A percentile compares a stretch with the other conserved stretches of the same genome.
Conservation (phyloP, 495 filamentous ascomycete species). For the Hyaloscypha hepaticicola region DNA sequence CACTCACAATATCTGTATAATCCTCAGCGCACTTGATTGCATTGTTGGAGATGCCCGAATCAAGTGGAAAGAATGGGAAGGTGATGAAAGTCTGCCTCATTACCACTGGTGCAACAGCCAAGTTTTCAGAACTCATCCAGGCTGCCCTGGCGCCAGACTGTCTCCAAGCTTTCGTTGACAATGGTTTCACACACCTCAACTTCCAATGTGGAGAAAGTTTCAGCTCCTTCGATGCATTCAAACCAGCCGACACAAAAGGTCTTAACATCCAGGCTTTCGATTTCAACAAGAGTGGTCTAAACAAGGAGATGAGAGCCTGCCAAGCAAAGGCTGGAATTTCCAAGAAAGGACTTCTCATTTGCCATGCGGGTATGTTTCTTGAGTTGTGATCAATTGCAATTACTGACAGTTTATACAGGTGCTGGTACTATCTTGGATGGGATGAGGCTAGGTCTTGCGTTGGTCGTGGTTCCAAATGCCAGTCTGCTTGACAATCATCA, state of each 20-base stretch:
- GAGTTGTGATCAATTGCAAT: neutral
- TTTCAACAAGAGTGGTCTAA: constrained; percentile 59
- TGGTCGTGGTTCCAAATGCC: constrained; percentile 86
- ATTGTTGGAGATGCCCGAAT: neutral
- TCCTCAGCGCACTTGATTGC: neutral
- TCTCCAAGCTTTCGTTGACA: constrained; percentile 14
- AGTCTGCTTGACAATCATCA: constrained; percentile 89
- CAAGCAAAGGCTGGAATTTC: constrained; percentile 30
- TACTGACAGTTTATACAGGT: constrained; percentile 48
- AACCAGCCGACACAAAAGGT: constrained; percentile 22
- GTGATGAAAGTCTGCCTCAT: constrained; percentile 54
- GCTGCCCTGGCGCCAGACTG: constrained; percentile 51
- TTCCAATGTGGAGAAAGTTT: constrained; percentile 22
- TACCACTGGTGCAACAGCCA: constrained; percentile 87
- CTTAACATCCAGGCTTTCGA: constrained; percentile 62
- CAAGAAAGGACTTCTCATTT: constrained; percentile 68
- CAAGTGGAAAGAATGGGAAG: constrained; percentile 18
- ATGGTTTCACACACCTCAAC: constrained; percentile 30
- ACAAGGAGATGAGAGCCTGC: constrained; percentile 50
- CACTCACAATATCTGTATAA: neutral
- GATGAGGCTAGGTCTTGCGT: constrained; percentile 59
- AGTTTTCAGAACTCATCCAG: constrained; percentile 68
- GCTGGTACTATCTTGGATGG: constrained; percentile 88
- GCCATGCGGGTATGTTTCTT: constrained; percentile 73
- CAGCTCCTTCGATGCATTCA: constrained; percentile 18